These are phyloP conservation scores for Camellia lanceoleosa DNA, from an alignment of 148 eudicot species.

Conservation along the genomic window DNA sequence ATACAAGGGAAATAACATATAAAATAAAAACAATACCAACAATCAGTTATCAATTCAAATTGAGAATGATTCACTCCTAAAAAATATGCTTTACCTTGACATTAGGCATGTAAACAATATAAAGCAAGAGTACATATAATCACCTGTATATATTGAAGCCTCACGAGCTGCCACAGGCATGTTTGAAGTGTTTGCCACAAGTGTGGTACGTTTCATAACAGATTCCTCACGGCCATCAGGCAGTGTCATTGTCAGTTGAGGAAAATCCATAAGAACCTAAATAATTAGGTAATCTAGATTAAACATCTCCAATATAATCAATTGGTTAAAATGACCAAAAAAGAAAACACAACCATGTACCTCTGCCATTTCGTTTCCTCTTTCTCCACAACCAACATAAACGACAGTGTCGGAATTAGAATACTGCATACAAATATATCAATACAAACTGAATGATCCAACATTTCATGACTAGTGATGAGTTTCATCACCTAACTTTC, in stretches of 20 bases:
- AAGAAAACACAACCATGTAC: conserved; percentile 34
- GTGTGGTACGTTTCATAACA: conserved; percentile 99
- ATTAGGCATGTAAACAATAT: neutral
- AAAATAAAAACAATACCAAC: neutral
- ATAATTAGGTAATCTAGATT: neutral
- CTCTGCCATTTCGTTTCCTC: conserved; percentile 99
- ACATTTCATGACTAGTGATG: neutral
- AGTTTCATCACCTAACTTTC: conserved; percentile 6
- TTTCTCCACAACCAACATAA: conserved; percentile 99
- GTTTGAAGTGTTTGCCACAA: conserved; percentile 98
- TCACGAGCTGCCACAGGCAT: conserved; percentile 99
- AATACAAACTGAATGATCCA: conserved; percentile 9
- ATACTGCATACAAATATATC: conserved; percentile 52
- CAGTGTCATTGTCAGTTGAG: conserved; percentile 97
- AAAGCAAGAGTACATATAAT: neutral
- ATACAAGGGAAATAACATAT: neutral
- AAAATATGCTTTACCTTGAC: conserved; percentile 31
- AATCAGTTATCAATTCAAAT: neutral
- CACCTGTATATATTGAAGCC: conserved; percentile 98
- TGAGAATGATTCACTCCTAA: neutral
- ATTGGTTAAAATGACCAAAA: conserved; percentile 10
- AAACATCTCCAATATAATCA: neutral
- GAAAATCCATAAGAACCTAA: conserved; percentile 99
- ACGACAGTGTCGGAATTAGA: conserved; percentile 99
- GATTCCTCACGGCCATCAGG: conserved; percentile 99